Evolutionary conservation across 495 filamentous ascomycete species (phyloP).

Genomic region (Xylaria palmicola): DNA sequence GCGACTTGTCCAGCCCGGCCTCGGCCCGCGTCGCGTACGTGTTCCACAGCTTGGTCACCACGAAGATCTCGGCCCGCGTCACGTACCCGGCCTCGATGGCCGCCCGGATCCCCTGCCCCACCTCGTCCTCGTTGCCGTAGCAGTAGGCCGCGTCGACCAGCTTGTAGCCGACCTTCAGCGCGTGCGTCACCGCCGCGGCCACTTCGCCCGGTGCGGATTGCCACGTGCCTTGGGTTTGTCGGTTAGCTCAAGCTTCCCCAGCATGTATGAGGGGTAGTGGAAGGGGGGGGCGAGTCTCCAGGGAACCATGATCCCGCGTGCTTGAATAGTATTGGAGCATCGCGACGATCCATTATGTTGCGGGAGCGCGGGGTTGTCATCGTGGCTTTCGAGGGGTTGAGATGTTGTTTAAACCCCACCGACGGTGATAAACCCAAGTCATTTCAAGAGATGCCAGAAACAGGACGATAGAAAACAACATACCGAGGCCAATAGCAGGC

Average conservation of each 20-base stretch:
- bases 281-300: background rate
- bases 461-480: constrained; percentile 22
- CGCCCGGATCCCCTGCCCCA: constrained; percentile 55
- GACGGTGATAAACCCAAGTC: background rate
- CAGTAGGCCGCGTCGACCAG: constrained; percentile 62
- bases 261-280: background rate
- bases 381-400: background rate
- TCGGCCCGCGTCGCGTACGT: constrained; percentile 70
- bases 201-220: constrained; percentile 66
- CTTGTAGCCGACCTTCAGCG: constrained; percentile 62
- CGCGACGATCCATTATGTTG: no score
- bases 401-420: background rate
- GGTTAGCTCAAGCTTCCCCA: background rate
- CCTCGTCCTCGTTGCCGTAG: constrained; percentile 60
- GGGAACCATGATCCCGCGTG: no score
- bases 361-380: background rate
- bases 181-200: constrained; percentile 50
- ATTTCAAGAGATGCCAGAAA: background rate
- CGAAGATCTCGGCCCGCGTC: constrained; percentile 75
- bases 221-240: constrained; percentile 59
- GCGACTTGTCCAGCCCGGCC: constrained; percentile 65
- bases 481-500: constrained; percentile 73
- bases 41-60: constrained; percentile 82
- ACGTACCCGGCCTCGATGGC: constrained; percentile 66
- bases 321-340: background rate